Percentiles rank a stretch among this genome's conserved stretches.
These are phyloP conservation scores for Protomyces pachydermus DNA, from an alignment of 1,139 yeast species.

Conservation along the genomic window DNA sequence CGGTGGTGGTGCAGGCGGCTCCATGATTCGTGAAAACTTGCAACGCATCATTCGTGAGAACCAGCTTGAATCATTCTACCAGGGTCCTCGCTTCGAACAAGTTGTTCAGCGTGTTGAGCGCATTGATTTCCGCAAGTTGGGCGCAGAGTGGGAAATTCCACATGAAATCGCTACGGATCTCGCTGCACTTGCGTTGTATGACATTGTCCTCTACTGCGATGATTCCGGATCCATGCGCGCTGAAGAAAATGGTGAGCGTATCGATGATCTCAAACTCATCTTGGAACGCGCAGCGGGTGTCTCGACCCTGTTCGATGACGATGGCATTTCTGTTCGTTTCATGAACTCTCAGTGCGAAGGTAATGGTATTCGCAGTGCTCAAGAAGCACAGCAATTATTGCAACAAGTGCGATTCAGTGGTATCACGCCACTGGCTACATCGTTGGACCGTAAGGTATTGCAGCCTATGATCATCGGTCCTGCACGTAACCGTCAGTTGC, in stretches of 20 bases:
- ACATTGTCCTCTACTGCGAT: slow-evolving; percentile 39
- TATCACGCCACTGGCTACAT: slow-evolving; percentile 40
- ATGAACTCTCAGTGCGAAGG: slow-evolving; percentile 38
- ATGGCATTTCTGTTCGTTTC: slow-evolving; percentile 40
- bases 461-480: slow-evolving; percentile 38
- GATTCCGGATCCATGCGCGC: slow-evolving; percentile 42
- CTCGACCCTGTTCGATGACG: slow-evolving; percentile 36
- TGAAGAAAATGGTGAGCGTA: slow-evolving; percentile 40
- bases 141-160: slow-evolving; percentile 39
- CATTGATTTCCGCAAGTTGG: slow-evolving; percentile 35
- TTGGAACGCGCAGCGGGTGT: slow-evolving; percentile 38
- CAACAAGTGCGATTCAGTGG: slow-evolving; percentile 37
- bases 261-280: slow-evolving; percentile 39
- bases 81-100: slow-evolving; percentile 38
- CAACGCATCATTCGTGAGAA: slow-evolving; percentile 38
- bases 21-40: slow-evolving; percentile 33
- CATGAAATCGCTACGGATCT: slow-evolving; percentile 39
- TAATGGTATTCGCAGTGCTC: slow-evolving; percentile 36
- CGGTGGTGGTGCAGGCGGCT: slow-evolving; percentile 21
- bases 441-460: slow-evolving; percentile 36
- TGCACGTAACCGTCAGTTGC: slow-evolving; percentile 35
- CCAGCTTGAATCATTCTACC: slow-evolving; percentile 37
- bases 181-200: slow-evolving; percentile 39
- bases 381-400: slow-evolving; percentile 36
- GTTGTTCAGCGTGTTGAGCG: slow-evolving; percentile 33